Conservation (phyloP, 2,329 filamentous ascomycete genomes). For the Decorospora gaudefroyi region DNA sequence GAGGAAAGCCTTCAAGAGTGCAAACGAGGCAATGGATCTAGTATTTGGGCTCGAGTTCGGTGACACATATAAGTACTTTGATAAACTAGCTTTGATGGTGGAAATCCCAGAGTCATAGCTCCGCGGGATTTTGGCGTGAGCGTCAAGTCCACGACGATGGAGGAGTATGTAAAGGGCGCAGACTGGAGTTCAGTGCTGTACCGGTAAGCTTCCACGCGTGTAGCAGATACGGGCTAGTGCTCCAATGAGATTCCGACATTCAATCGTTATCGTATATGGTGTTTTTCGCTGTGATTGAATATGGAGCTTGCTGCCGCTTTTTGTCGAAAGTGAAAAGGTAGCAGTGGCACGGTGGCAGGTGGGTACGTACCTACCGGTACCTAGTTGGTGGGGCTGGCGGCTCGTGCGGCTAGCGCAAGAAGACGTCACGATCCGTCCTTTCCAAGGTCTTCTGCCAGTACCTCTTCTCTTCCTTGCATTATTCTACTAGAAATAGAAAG, state of each 20-base stretch:
- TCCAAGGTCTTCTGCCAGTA: not conserved
- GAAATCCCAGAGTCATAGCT: constrained; percentile 39
- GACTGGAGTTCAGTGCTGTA: constrained; percentile 31
- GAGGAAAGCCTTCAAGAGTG: constrained; percentile 22
- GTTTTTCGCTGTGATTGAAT: too few species aligned
- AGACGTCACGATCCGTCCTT: not conserved
- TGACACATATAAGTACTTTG: constrained; percentile 44
- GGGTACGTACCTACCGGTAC: not conserved
- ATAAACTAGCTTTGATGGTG: constrained; percentile 47
- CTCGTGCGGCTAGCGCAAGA: constrained; percentile 2
- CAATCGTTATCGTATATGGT: too few species aligned
- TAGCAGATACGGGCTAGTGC: not conserved
- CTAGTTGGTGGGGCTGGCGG: not conserved
- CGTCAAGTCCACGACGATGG: constrained; percentile 27
- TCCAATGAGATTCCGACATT: not conserved
- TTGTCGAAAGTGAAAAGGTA: not conserved
- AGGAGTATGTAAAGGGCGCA: constrained; percentile 33
- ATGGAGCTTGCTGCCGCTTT: too few species aligned
- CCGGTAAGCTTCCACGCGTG: not conserved
- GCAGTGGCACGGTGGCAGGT: too few species aligned
- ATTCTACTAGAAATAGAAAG: not conserved
- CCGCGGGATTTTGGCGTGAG: constrained; percentile 31
- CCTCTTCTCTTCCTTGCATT: not conserved
- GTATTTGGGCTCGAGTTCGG: constrained; percentile 35
- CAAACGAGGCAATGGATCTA: constrained; percentile 24